These are phyloP conservation scores for Mycena floridula DNA, from an alignment of 768 basidiomycete genomes.

Conservation along the genomic window DNA sequence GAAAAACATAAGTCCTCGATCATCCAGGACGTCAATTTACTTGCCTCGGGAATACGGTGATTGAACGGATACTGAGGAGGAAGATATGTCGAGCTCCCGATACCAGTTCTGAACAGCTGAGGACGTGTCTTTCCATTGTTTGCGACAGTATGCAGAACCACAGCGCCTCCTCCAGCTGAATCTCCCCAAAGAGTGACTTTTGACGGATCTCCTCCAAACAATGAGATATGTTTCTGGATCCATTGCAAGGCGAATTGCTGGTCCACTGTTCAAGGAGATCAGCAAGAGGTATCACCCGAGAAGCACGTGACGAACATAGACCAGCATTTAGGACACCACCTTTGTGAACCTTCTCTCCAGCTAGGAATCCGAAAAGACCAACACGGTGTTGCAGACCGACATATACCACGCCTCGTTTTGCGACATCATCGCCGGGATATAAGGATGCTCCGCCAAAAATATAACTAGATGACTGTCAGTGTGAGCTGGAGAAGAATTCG, in stretches of 20 bases:
- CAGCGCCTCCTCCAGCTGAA: constrained; percentile 19
- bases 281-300: not conserved
- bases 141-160: constrained; percentile 25
- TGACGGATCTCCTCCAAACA: constrained; percentile 34
- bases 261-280: constrained; percentile 9
- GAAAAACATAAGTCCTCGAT: too few species aligned
- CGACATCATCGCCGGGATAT: not conserved
- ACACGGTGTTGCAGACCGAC: not conserved
- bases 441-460: not conserved
- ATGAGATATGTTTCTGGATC: constrained; percentile 10
- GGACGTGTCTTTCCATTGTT: constrained; percentile 23
- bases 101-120: constrained; percentile 15
- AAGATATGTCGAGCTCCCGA: constrained; percentile 21
- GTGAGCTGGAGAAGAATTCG: not conserved
- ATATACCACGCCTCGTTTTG: not conserved
- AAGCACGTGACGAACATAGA: constrained; percentile 15
- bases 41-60: constrained; percentile 13
- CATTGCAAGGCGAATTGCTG: constrained; percentile 12
- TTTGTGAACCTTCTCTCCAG: constrained; percentile 17
- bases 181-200: constrained; percentile 22
- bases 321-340: constrained; percentile 21
- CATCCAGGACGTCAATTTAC: too few species aligned
- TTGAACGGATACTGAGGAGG: constrained; percentile 23
- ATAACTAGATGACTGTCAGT: not conserved
- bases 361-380: constrained; percentile 15